Percentiles rank a stretch among this genome's conserved stretches.
Evolutionary conservation across 2,329 filamentous ascomycete species (phyloP).

Genomic region (Raffaelea arxii): DNA sequence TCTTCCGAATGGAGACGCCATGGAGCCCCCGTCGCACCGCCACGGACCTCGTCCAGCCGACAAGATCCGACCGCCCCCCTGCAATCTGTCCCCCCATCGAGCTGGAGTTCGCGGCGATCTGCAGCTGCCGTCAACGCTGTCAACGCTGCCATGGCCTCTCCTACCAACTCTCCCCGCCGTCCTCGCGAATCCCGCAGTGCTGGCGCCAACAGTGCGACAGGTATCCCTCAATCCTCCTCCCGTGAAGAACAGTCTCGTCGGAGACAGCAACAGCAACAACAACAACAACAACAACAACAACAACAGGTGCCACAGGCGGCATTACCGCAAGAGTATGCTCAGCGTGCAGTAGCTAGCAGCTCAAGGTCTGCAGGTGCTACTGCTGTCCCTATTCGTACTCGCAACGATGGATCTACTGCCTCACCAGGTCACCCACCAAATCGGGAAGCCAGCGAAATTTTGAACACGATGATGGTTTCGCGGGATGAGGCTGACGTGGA

Average conservation of each 20-base stretch:
- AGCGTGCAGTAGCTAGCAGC: conserved; percentile 12
- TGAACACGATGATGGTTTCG: conserved; percentile 68
- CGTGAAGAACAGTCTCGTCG: conserved; percentile 29
- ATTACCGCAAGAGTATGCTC: conserved; percentile 26
- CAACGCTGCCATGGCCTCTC: neutral
- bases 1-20: conserved; percentile 44
- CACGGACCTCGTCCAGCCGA: conserved; percentile 70
- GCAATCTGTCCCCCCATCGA: neutral
- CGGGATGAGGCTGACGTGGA: conserved; percentile 66
- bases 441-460: conserved; percentile 68
- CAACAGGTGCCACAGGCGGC: neutral
- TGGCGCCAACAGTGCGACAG: too few species aligned
- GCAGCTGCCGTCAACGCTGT: neutral
- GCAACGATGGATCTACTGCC: conserved; percentile 19
- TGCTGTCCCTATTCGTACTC: conserved; percentile 35
- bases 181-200: conserved; percentile 22
- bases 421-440: conserved; percentile 50
- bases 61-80: conserved; percentile 24
- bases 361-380: conserved; percentile 17
- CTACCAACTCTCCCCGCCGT: conserved; percentile 28
- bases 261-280: conserved; percentile 22
- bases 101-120: conserved; percentile 31
- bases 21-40: conserved; percentile 60
- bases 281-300: conserved; percentile 17
- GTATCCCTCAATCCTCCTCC: neutral